Evolutionary conservation across 176 grass and related monocot species (phyloP).

Genomic region (Sorghum bicolor): Sorghum_bicolor_NCBIv3 NC_012879.2:59192001-59192500

Average conservation of each 20-base stretch:
- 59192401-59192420: conserved; percentile 81
- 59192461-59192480: not conserved
- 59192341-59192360: conserved; percentile 78
- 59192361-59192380: conserved; percentile 89
- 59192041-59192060: not conserved
- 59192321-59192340: conserved; percentile 75
- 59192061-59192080: conserved; percentile 10
- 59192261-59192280: conserved; percentile 73
- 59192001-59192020: not conserved
- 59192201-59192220: not conserved
- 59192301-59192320: conserved; percentile 93
- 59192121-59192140: conserved; percentile 76
- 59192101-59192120: conserved; percentile 97
- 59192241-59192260: conserved; percentile 62
- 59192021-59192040: conserved; percentile 14
- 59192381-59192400: conserved; percentile 91
- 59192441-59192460: not conserved
- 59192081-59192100: conserved; percentile 70
- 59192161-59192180: not conserved
- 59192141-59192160: not conserved
- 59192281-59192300: conserved; percentile 92
- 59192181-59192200: not conserved
- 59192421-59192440: conserved; percentile 48
- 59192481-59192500: not conserved
- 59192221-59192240: not conserved